Base-by-base conservation (phyloP, 106 monocot species). In the Amphibolis antarctica region DNA sequence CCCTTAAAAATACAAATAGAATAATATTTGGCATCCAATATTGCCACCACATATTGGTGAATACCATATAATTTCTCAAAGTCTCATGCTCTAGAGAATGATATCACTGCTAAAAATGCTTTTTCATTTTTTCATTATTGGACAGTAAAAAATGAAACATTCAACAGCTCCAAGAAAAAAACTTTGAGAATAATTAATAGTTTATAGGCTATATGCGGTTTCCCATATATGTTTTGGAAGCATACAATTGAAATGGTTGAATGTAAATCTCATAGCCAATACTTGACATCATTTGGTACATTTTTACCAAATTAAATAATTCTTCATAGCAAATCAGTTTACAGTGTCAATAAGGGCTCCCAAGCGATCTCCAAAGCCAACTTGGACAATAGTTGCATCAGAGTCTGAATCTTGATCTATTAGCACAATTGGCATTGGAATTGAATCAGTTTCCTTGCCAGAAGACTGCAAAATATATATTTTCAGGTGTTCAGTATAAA, bases 341-440 rank as follows among this genome's bases (percentile, higher is more conserved):
- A 96, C 94, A 70, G 94, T 96, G 58, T 96, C 94, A 69, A 96
- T 73, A 28, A 96, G 79, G 52, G 89, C 80, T 20, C 94, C 94
- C 55, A 96, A 73, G 50, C 89, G 86, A 31, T 96, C 84, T 15
- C 94, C 94, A 84, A 96, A 96, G 72, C 94, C 84, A 67, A 89
- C 78, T 44, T 84, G 77, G n/a, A 96, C 94, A 28, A 89, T 73
- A 42, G 94, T 96, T 67, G 94, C 83, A 76, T 77, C 74, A 45
- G 83, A 25, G 74, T 89, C 89, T 44, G 94, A 84, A 67, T 86
- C 89, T 78, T 96, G 94, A 69, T 96, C 94, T 23, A 96, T 96
- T 48, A 80, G 27, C 62, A 96, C 80, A 45, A 86, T 81, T 53
- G 94, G 94, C 76, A 77, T 58, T 47, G 94, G 94, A 71, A 90